These are phyloP conservation scores for Pleurotus tuber-regium DNA, from an alignment of 768 basidiomycete genomes.

Conservation along the genomic window DNA sequence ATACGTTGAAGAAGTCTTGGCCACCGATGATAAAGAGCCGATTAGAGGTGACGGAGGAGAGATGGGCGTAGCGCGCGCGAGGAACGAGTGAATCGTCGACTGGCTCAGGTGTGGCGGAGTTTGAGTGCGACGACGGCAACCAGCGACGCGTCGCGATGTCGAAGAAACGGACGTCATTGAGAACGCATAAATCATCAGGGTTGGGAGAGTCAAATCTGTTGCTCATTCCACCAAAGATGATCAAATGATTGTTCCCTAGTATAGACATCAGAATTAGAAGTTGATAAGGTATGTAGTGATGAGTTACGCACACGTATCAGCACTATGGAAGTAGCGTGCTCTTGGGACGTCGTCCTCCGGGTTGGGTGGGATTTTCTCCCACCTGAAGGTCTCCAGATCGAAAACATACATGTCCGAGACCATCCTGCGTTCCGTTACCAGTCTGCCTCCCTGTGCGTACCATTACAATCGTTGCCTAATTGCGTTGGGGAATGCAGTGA, in stretches of 20 bases:
- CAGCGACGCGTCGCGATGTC: constrained; percentile 71
- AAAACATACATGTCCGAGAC: constrained; percentile 89
- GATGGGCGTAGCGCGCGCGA: constrained; percentile 90
- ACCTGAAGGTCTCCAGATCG: constrained; percentile 76
- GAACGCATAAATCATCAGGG: constrained; percentile 83
- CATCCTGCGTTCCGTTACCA: constrained; percentile 85
- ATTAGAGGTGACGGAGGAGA: constrained; percentile 83
- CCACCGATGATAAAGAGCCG: constrained; percentile 92
- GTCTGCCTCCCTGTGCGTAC: constrained; percentile 68
- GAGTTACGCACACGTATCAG: constrained; percentile 67
- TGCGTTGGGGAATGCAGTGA: constrained; percentile 6
- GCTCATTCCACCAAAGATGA: constrained; percentile 96
- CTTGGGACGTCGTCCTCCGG: constrained; percentile 72
- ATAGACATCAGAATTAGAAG: constrained; percentile 10
- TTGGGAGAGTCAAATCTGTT: constrained; percentile 67
- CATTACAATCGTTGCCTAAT: not conserved
- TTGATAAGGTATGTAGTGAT: not conserved
- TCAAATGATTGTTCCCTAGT: constrained; percentile 85
- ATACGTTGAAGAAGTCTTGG: constrained; percentile 90
- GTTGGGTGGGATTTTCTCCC: constrained; percentile 65
- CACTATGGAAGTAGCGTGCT: constrained; percentile 93
- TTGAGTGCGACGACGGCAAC: constrained; percentile 49
- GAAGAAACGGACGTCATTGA: constrained; percentile 90
- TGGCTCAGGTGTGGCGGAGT: constrained; percentile 30
- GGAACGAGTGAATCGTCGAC: constrained; percentile 53